Percentiles rank a stretch among this genome's conserved stretches.
Evolutionary conservation across 2,329 filamentous ascomycete genomes (phyloP).

Genomic region (Mycocentrospora acerina): DNA sequence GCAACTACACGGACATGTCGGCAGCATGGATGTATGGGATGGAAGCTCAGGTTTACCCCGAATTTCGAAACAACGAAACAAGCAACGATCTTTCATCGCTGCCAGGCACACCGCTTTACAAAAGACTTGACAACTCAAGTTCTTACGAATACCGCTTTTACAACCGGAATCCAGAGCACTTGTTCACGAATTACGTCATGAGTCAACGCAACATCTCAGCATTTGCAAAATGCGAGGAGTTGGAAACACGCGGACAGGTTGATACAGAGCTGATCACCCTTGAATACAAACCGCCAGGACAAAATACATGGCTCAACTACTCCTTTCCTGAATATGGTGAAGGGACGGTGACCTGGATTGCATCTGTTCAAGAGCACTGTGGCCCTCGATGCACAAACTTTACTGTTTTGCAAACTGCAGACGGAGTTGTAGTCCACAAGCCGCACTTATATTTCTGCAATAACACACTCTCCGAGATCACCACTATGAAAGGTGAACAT

Average conservation of each 20-base stretch:
- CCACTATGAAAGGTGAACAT: constrained; percentile 4
- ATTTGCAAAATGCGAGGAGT: constrained; percentile 21
- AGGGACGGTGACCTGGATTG: constrained; percentile 31
- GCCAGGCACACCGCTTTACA: constrained; percentile 30
- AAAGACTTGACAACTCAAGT: constrained; percentile 6
- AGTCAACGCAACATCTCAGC: constrained; percentile 25
- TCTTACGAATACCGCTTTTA: constrained; percentile 35
- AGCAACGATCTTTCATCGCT: constrained; percentile 21
- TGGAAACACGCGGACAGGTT: constrained; percentile 12
- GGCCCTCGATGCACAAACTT: constrained; percentile 39
- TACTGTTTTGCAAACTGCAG: constrained; percentile 28
- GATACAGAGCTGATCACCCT: constrained; percentile 13
- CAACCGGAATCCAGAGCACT: constrained; percentile 33
- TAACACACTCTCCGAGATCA: constrained; percentile 19
- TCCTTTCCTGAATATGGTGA: constrained; percentile 13
- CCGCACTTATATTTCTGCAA: constrained; percentile 34
- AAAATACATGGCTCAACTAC: constrained; percentile 15
- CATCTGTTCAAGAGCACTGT: constrained; percentile 15
- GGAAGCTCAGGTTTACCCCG: constrained; percentile 28
- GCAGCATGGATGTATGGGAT: constrained; percentile 34
- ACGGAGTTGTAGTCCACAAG: constrained; percentile 4
- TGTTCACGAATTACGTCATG: constrained; percentile 30
- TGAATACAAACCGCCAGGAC: constrained; percentile 11
- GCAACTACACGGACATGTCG: constrained; percentile 18
- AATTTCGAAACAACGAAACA: constrained; percentile 12